Evolutionary conservation across 345 rosid genomes (phyloP), one percentile per base, ranked within the genome.

Genomic region (Populus pruinosa): DNA sequence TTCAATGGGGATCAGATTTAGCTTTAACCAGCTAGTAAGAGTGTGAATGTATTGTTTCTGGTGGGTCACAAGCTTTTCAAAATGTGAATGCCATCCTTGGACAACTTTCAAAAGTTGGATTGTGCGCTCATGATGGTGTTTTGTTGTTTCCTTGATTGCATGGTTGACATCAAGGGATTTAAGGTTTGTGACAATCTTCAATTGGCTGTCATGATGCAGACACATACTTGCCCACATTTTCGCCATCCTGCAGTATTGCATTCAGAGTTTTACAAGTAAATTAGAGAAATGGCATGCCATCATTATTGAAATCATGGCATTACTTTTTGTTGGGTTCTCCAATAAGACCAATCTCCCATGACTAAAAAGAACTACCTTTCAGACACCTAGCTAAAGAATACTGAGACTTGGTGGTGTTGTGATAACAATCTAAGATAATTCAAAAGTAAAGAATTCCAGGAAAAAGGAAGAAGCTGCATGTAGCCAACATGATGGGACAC

Each of bases 221-320:
- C 80, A 80, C 94, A 93, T 90, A 67, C 82, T 87, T 67, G 79
- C 84, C 99, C 98, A 96, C 99, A 96, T 96, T 67, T 84, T 86
- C 10, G 94, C 91, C 97, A 93, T 90, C 86, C 99, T 96, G 85
- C 82, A 80, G 31, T 6, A 41, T 56, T 23, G 64, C 29, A 59
- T n/a, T 59, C 29, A 59, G 27, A 23, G 14, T 23, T 59, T 59
- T 3, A 59, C 29, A 23, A 56, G 63, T 21, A 56, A 2, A 5
- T 23, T 8, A 23, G 63, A 56, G 63, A 56, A 56, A 56, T 56
- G 23, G 23, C 23, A 56, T n/a, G 14, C 23, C 23, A n/a, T 56
- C 63, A 56, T n/a, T 8, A 8, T 56, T 56, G 62, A 56, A n/a
- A 56, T 56, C 8, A 56, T 55, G 25, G 61, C n/a, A 55, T 21